Evolutionary conservation across 768 basidiomycete species (phyloP), one percentile per base, ranked within the genome.

Genomic region (Leucogyrophana mollusca): DNA sequence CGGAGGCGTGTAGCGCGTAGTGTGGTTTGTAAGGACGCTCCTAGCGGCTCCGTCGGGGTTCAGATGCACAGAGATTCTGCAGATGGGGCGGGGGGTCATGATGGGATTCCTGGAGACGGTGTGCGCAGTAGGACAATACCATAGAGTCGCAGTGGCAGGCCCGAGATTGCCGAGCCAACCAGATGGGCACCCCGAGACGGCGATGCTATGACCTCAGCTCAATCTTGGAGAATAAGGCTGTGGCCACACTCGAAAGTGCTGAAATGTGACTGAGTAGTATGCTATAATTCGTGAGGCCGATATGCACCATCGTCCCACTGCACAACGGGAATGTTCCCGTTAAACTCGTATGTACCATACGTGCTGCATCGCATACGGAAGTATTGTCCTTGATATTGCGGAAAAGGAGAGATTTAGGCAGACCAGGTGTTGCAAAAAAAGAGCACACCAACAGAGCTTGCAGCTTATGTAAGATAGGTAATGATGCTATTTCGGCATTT

Each of bases 1-100:
- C 73, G 70, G 36, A 78, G 76, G 76, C 10, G 68, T 65, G n/a
- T 78, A 59, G n/a, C 52, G 48, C 8, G 64, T 58, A 3, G 66
- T 64, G 38, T 69, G 63, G 0, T 18, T 36, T 8, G 48, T 47
- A n/a, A 77, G 56, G 4, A 62, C 45, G 3, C 51, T 33, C 22
- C 61, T 41, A 27, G 62, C 55, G 3, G 42, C 43, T 4, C 36
- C 24, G 7, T 68, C 63, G 0, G 71, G 69, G 0, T 51, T 38
- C 43, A 73, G 48, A 76, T 67, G 17, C 62, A 67, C 10, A 78
- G 63, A 34, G 62, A 62, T 0, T 51, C 43, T 7, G 16, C 16
- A 6, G 73, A 73, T 9, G 61, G 50, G 3, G 64, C 58, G 4
- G 76, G 60, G 4, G 77, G 54, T 73, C 73, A 77, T 16, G 43